A percentile compares a stretch with the other conserved stretches of the same genome.
Conservation (phyloP, 75 land plant species). For the Picea sitchensis region DNA sequence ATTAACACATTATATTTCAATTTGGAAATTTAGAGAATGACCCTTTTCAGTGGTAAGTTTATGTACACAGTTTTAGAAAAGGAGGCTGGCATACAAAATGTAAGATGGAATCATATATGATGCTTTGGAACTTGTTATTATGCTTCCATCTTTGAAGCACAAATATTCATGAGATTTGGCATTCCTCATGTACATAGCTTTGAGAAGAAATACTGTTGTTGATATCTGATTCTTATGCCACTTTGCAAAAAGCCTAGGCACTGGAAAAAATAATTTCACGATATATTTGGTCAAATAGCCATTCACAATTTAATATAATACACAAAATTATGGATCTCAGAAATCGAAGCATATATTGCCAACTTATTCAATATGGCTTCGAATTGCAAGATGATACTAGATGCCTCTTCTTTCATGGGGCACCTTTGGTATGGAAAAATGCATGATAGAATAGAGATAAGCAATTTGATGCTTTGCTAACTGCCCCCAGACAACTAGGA, state of each 20-base stretch:
- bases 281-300: conserved; percentile 6
- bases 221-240: neutral
- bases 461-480: neutral
- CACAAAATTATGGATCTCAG: neutral
- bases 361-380: conserved; percentile 1
- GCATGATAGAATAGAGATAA: neutral
- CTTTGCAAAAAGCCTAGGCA: neutral
- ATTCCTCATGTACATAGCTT: neutral
- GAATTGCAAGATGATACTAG: neutral
- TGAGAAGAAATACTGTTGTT: no score
- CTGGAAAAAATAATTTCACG: neutral
- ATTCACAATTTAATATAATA: conserved; percentile 1
- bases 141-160: neutral
- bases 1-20: neutral
- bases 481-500: neutral
- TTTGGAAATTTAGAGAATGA: neutral
- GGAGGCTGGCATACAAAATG: neutral
- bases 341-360: conserved; percentile 6
- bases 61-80: neutral
- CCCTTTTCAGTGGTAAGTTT: neutral
- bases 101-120: neutral
- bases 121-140: neutral
- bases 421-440: neutral
- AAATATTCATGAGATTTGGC: neutral
- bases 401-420: conserved; percentile 4